Evolutionary conservation across 441 rosid species (phyloP).

Genomic region (Aleurites moluccanus): DNA sequence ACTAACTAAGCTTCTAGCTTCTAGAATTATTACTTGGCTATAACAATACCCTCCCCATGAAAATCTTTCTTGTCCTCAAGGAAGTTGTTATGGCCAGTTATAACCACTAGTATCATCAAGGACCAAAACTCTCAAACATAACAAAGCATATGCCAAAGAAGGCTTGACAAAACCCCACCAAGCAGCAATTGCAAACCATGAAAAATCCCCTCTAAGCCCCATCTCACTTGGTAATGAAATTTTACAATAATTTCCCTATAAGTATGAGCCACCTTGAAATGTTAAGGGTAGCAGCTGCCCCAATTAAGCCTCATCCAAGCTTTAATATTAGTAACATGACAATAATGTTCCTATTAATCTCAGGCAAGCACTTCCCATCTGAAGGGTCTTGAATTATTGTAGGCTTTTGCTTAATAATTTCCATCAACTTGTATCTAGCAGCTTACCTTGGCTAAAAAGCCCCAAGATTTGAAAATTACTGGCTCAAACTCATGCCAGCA

Average conservation of each 20-base stretch:
- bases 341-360: slow-evolving; percentile 77
- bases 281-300: slow-evolving; percentile 76
- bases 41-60: no score
- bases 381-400: slow-evolving; percentile 67
- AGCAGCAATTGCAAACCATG: slow-evolving; percentile 73
- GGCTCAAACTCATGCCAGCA: slow-evolving; percentile 99
- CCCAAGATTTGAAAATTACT: slow-evolving; percentile 95
- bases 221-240: slow-evolving; percentile 69
- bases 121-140: slow-evolving; percentile 94
- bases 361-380: slow-evolving; percentile 70
- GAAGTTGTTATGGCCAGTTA: no score
- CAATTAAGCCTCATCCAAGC: slow-evolving; percentile 68
- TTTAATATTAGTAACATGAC: slow-evolving; percentile 68
- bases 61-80: no score
- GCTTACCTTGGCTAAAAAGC: slow-evolving; percentile 98
- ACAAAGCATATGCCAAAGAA: slow-evolving; percentile 83
- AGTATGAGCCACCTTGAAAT: slow-evolving; percentile 83
- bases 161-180: slow-evolving; percentile 71
- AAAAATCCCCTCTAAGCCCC: slow-evolving; percentile 90
- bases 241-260: slow-evolving; percentile 60
- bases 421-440: slow-evolving; percentile 96
- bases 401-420: slow-evolving; percentile 86
- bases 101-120: slow-evolving; percentile 67
- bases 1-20: no score
- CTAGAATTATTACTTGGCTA: no score